Base-by-base conservation (phyloP, 768 basidiomycete genomes). In the Vishniacozyma victoriae region DNA sequence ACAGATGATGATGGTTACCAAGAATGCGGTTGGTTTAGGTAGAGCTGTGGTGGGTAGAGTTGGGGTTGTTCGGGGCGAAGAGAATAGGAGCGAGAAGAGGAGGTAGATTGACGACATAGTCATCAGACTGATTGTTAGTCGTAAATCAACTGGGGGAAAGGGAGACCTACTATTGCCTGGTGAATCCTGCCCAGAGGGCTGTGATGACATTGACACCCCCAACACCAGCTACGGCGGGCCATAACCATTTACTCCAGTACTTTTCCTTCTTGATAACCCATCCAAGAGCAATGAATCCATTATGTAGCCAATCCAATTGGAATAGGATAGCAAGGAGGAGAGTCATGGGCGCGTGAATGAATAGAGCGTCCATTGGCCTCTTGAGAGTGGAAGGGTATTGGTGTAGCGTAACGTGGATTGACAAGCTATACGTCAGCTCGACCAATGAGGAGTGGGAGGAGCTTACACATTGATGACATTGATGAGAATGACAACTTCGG, bases 321-420 rank as follows among this genome's bases (percentile, higher is more conserved):
- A 80, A 59, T 52, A 87, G 82, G 48, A 85, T 72, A 27, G 85
- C 62, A 22, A 67, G 49, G 46, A 70, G 56, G 41, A 72, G 56
- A 5, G 65, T 62, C 44, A 93, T 75, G 0, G 92, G 92, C 0
- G 86, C 85, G 58, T 95, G 91, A 47, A 95, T 86, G 56, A 92
- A 82, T 0, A 82, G 77, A 26, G 80, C 81, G 68, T 91, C 88
- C 33, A 92, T 69, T 0, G 87, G 87, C 27, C 67, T 58, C 19
- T 52, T 48, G 36, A 64, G 53, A 4, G 69, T 65, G 31, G 67
- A 51, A n/a, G 72, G 73, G 62, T 91, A 88, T 14, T 83, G 73
- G 35, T 90, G 74, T 5, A 93, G 77, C 0, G 81, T 82, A 38
- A 89, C 60, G 64, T 90, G 89, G 46, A 87, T 82, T 56, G 87